phyloP scores from a whole-genome alignment of 129 eudicot genomes.

The Cynara cardunculus region DNA sequence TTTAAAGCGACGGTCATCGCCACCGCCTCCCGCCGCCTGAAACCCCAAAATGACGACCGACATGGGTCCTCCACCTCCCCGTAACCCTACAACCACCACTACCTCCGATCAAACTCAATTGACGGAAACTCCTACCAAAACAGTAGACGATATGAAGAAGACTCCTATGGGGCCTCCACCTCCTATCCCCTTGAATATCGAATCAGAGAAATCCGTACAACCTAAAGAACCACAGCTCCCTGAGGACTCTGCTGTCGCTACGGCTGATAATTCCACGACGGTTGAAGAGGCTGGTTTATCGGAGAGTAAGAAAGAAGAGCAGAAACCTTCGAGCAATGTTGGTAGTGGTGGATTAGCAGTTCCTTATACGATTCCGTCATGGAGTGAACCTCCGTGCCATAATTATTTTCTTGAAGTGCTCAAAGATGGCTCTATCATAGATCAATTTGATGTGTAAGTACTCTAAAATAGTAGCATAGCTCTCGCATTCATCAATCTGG shows the following conservation, averaged over 20 bases:
- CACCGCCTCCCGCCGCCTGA: constrained; percentile 25
- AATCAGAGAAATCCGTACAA: constrained; percentile 24
- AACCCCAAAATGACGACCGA: constrained; percentile 49
- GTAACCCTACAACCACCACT: constrained; percentile 27
- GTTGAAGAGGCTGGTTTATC: constrained; percentile 2
- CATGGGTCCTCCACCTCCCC: constrained; percentile 84
- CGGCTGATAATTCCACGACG: background rate
- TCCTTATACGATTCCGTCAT: constrained; percentile 78
- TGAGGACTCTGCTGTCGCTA: background rate
- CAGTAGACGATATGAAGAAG: constrained; percentile 1
- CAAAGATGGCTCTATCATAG: constrained; percentile 77
- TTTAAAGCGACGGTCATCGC: constrained; percentile 1
- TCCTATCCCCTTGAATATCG: constrained; percentile 29
- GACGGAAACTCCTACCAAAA: constrained; percentile 26
- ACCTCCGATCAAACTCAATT: constrained; percentile 31
- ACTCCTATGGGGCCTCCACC: constrained; percentile 65
- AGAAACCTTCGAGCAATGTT: constrained; percentile 20
- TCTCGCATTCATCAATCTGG: background rate
- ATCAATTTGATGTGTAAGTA: constrained; percentile 75
- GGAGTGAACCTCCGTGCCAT: constrained; percentile 84
- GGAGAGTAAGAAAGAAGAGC: constrained; percentile 27
- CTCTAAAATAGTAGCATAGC: background rate
- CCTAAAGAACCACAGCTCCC: constrained; percentile 12
- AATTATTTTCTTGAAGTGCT: constrained; percentile 71
- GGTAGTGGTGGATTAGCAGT: constrained; percentile 27